Conservation (phyloP, 306 rosid genomes). For the Trichosanthes truncata region DNA sequence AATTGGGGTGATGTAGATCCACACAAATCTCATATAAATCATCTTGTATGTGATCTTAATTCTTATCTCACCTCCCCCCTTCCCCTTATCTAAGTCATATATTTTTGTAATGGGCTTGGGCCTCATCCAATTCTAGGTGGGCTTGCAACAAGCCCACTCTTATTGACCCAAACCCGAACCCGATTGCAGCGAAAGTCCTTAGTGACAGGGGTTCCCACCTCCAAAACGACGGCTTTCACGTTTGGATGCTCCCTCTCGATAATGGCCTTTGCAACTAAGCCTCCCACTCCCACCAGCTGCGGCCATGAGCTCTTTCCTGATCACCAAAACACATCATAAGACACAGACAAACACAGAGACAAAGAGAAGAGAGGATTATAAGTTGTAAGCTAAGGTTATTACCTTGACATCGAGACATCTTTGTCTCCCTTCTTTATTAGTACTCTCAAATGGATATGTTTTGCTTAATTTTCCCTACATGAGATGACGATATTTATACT, state of each 20-base stretch:
- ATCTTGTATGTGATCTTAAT: no score
- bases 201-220: slow-evolving; percentile 8
- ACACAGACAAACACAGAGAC: neutral
- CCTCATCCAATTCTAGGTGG: slow-evolving; percentile 15
- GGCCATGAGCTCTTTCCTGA: slow-evolving; percentile 54
- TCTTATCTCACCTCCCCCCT: no score
- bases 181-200: slow-evolving; percentile 24
- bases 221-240: slow-evolving; percentile 23
- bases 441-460: no score
- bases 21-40: neutral
- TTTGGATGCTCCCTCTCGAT: slow-evolving; percentile 35
- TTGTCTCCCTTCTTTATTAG: no score
- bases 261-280: slow-evolving; percentile 21
- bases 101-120: neutral
- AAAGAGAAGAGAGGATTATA: no score
- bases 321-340: neutral
- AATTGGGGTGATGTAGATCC: neutral
- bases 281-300: slow-evolving; percentile 32
- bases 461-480: no score
- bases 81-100: no score
- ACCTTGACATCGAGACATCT: no score
- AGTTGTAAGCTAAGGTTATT: no score
- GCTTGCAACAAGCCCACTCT: slow-evolving; percentile 14
- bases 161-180: slow-evolving; percentile 37
- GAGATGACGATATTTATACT: neutral